Evolutionary conservation across 371 early-diverging fungal genomes (phyloP).

Genomic region (Mortierella sp.): DNA sequence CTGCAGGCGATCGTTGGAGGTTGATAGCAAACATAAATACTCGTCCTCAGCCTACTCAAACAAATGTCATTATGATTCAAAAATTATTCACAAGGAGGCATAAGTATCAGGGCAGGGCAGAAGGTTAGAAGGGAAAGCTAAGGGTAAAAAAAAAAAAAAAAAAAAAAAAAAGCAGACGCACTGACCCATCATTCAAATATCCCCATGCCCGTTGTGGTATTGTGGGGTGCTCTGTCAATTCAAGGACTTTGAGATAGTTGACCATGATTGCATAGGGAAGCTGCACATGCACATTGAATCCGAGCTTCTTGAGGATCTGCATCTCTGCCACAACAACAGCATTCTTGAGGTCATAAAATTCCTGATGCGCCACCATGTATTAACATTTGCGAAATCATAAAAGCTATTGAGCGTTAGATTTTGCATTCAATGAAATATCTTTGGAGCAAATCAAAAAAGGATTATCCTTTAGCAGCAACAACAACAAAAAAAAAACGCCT

Average conservation of each 20-base stretch:
- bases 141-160: constrained; percentile 1
- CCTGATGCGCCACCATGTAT: constrained; percentile 44
- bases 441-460: constrained; percentile 1
- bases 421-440: background rate
- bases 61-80: too few species aligned
- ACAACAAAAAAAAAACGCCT: background rate
- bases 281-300: constrained; percentile 96
- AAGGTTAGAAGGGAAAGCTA: too few species aligned
- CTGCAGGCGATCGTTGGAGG: constrained; percentile 92
- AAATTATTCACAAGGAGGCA: background rate
- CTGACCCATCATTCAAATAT: constrained; percentile 87
- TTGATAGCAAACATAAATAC: constrained; percentile 84
- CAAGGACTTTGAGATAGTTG: constrained; percentile 89
- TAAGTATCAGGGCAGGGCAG: background rate
- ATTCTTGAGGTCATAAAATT: constrained; percentile 79
- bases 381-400: background rate
- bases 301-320: constrained; percentile 85
- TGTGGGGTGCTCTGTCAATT: constrained; percentile 74
- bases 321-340: constrained; percentile 85
- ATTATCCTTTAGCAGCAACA: background rate
- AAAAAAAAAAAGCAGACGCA: background rate
- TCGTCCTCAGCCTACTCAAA: constrained; percentile 77
- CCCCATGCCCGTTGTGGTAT: constrained; percentile 90
- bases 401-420: background rate
- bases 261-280: constrained; percentile 94